Percentiles rank a stretch among this genome's conserved stretches.
phyloP scores from a whole-genome alignment of 75 land plant genomes.

The Selaginella moellendorffii region DNA sequence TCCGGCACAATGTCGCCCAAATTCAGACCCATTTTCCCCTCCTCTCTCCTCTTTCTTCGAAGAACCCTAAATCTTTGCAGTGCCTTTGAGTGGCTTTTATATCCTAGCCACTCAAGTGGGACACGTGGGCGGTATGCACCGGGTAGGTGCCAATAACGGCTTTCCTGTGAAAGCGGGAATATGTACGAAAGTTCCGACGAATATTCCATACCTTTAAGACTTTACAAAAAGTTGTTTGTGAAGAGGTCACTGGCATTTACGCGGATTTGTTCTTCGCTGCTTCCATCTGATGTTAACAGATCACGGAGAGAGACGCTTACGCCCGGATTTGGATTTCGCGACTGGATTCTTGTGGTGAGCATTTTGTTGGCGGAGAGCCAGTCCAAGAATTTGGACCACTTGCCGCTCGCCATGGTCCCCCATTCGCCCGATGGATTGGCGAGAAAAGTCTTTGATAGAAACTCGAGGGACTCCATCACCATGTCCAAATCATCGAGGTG shows the following conservation, averaged over 20 bases:
- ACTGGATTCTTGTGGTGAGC: conserved; percentile 13
- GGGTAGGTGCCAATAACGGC: too few relatives aligned
- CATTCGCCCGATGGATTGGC: conserved; percentile 4
- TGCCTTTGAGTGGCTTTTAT: too few relatives aligned
- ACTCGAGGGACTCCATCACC: conserved; percentile 9
- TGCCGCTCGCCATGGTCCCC: conserved; percentile 13
- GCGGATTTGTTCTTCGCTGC: too few relatives aligned
- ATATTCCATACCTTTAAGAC: too few relatives aligned
- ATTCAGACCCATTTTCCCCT: not conserved
- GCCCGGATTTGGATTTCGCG: conserved; percentile 17
- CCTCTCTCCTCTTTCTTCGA: not conserved
- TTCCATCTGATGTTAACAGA: too few relatives aligned
- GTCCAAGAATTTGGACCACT: conserved; percentile 8
- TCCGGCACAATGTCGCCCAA: conserved; percentile 2
- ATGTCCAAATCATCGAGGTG: conserved; percentile 11
- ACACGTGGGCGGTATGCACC: too few relatives aligned
- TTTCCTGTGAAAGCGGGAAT: too few relatives aligned
- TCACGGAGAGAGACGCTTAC: conserved; percentile 19
- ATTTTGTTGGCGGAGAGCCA: conserved; percentile 12
- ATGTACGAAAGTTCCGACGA: too few relatives aligned
- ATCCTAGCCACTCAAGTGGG: too few relatives aligned
- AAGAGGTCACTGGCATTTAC: too few relatives aligned
- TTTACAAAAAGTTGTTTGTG: too few relatives aligned
- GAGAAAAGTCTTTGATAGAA: conserved; percentile 8
- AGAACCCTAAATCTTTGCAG: not conserved